Base-by-base conservation (phyloP, 2,329 filamentous ascomycete genomes). In the Aspergillus sp. region DNA sequence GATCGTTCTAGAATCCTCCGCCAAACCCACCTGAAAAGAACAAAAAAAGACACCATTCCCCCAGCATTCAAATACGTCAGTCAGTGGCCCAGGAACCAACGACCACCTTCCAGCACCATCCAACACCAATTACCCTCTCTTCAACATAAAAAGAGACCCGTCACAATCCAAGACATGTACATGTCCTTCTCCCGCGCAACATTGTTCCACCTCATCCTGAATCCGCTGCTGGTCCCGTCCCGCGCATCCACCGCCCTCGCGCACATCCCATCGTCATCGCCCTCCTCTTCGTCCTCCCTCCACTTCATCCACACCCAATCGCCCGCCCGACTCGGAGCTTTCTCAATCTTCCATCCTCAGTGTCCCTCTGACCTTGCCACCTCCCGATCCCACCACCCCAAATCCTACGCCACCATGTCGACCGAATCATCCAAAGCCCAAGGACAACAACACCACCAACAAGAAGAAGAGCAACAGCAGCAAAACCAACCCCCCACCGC, bases 291-390 rank as follows among this genome's bases (percentile, higher is more conserved):
- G 49, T 54, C 49, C 11, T 46, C 55, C 52, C 54, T 49, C 61
- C 59, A 52, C 49, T 58, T 42, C 55, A 52, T 57, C 18, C 46
- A 50, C 16, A 46, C 47, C 14, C 53, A 58, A 24, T 60, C 59
- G 22, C 58, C 14, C 16, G 14, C 36, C 16, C 50, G 56, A 59
- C 59, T 24, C 67, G 67, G 11, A 6, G 58, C 66, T 18, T 65
- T 61, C 65, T 64, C 56, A 42, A 57, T 70, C 64, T 61, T 73
- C 64, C 71, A 69, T 61, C 67, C 67, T 9, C 63, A 73, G 67
- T 69, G 72, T 65, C 51, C 68, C 54, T 57, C 64, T 39, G 18
- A 29, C 59, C 51, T 60, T 52, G 36, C 59, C 55, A 3, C 11
- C 26, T 36, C 10, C 32, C 32, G 10, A 16, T 4, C 12, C 57